Evolutionary conservation across 495 filamentous ascomycete genomes (phyloP).

Genomic region (Xylaria scruposa): DNA sequence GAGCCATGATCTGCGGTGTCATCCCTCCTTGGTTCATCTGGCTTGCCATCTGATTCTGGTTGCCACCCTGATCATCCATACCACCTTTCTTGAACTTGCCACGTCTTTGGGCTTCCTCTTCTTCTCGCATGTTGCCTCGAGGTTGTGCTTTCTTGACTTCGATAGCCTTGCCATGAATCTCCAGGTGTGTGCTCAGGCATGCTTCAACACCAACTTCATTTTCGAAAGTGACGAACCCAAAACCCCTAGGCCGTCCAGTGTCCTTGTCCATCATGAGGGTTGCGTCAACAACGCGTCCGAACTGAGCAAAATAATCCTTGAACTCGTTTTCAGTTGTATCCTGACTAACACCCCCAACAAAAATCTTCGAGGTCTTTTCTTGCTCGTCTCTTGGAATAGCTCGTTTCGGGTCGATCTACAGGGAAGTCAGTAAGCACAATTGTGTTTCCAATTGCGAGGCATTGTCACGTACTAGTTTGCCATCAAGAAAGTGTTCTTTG

Average conservation of each 20-base stretch:
- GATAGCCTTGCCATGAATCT: conserved; percentile 93
- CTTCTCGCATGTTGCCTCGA: conserved; percentile 90
- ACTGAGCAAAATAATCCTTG: conserved; percentile 94
- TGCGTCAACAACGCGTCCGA: conserved; percentile 93
- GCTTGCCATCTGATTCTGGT: conserved; percentile 49
- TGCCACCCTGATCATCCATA: conserved; percentile 49
- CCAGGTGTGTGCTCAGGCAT: conserved; percentile 77
- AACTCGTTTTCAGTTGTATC: conserved; percentile 96
- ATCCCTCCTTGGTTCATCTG: conserved; percentile 66
- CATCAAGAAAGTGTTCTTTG: conserved; percentile 97
- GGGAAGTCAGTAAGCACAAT: neutral
- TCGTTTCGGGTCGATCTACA: conserved; percentile 94
- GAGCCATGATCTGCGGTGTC: conserved; percentile 96
- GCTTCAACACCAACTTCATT: conserved; percentile 94
- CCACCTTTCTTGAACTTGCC: conserved; percentile 61
- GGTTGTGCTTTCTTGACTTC: conserved; percentile 99
- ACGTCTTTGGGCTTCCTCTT: conserved; percentile 78
- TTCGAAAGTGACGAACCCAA: conserved; percentile 99
- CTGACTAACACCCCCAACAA: conserved; percentile 96
- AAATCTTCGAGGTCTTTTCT: conserved; percentile 97
- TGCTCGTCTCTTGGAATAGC: conserved; percentile 98
- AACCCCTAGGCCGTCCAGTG: conserved; percentile 91
- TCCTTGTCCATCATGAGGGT: conserved; percentile 99
- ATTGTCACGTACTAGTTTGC: conserved; percentile 85
- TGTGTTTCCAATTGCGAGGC: neutral